Evolutionary conservation across 768 basidiomycete species (phyloP), one percentile per base, ranked within the genome.

Genomic region (Amylocystis lapponica): DNA sequence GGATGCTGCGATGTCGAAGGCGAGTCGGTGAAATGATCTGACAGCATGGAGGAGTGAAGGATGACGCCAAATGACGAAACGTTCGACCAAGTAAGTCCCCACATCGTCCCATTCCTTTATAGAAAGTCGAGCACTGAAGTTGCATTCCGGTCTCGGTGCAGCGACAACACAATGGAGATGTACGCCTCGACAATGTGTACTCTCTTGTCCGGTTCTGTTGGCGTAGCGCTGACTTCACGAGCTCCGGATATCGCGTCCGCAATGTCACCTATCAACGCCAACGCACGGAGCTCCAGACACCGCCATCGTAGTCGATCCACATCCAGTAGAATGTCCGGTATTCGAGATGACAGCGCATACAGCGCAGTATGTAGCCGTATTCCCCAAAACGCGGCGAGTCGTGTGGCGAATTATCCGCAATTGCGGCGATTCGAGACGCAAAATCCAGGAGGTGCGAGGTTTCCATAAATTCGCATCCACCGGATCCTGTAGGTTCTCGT

Each of bases 211-310:
- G 13, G 31, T 20, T 16, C 10, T 21, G 5, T 30, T 5, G 23
- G 39, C 39, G 16, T 44, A 17, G 46, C 47, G 40, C 50, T 46
- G 33, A 65, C 57, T 25, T 58, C 47, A 21, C 49, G 63, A 23
- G 63, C 43, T 19, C 62, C 38, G 5, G 51, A 44, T 10, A 57
- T 51, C 3, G 73, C 71, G 21, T 60, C 59, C 21, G 63, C 54
- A 11, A 68, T 26, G 34, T 68, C 56, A 8, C 66, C 71, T 22
- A 49, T n/a, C 56, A 72, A 56, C 5, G 74, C 70, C 13, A 49
- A 42, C 5, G 56, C 57, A 20, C 63, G 63, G 11, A 62, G 58
- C 31, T 59, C 43, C 34, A 66, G 56, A 50, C 63, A 65, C 27
- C 45, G 39, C 51, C 51, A 47, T n/a, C 44, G 49, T n/a, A 48